Percentiles rank a stretch among this genome's conserved stretches.
Evolutionary conservation across 331 rosid genomes (phyloP).

Genomic region (Pyrus hybrid): DNA sequence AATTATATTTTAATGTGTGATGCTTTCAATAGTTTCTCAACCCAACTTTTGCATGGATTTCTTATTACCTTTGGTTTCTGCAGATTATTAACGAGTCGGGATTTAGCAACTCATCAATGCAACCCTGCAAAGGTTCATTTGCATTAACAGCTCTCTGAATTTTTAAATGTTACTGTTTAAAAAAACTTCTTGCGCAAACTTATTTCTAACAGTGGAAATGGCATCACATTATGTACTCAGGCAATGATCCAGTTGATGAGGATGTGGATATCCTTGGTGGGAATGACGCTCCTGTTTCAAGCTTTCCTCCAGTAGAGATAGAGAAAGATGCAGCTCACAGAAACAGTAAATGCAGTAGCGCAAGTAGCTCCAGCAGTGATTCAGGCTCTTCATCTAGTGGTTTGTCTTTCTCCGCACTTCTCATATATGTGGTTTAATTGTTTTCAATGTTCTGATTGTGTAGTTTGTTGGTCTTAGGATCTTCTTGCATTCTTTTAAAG

Average conservation of each 20-base stretch:
- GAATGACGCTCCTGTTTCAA: conserved; percentile 71
- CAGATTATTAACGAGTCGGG: conserved; percentile 70
- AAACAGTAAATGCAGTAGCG: conserved; percentile 60
- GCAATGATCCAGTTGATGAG: conserved; percentile 56
- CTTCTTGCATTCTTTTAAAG: not conserved
- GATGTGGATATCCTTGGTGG: conserved; percentile 81
- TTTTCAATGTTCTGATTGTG: conserved; percentile 10
- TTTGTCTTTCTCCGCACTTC: conserved; percentile 39
- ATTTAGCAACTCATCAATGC: conserved; percentile 66
- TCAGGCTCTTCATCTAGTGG: conserved; percentile 91
- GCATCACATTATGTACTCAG: conserved; percentile 28
- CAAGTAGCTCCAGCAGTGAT: conserved; percentile 71
- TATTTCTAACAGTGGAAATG: not conserved
- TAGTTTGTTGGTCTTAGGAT: not conserved
- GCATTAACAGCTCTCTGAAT: not conserved
- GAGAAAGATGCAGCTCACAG: conserved; percentile 53
- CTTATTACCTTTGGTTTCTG: conserved; percentile 18
- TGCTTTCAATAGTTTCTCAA: not conserved
- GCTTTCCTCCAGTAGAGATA: too few relatives aligned
- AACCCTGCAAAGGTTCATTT: conserved; percentile 59
- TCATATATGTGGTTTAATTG: conserved; percentile 9
- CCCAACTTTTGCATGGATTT: not conserved
- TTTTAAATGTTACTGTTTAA: not conserved
- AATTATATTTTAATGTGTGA: not conserved
- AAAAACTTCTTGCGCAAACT: not conserved